Evolutionary conservation across 345 rosid species (phyloP), one percentile per base, ranked within the genome.

Genomic region (Melastoma malabathricum): DNA sequence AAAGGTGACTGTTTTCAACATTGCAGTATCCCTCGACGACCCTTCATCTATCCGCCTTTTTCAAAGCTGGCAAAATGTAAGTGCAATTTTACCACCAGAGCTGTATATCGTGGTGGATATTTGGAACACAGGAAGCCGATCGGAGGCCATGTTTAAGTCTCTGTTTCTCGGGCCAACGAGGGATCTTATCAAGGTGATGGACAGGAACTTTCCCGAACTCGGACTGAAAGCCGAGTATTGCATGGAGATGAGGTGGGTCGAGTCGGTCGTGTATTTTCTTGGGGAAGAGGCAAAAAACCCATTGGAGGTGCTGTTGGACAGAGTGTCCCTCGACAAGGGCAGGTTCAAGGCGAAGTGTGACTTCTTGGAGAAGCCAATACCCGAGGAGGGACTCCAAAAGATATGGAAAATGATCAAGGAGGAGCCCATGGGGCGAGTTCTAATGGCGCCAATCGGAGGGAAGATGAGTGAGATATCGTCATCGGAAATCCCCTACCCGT

Each of bases 381-480:
- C 83, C 4, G 55, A 66, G 43, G 14, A 16, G 3, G 79, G 50
- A 0, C 43, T 77, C 15, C 59, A 63, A 6, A 43, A 47, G 13
- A 63, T 75, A 3, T 76, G 69, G 61, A 57, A 66, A 19, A 51
- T 31, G 55, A 15, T 57, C 13, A 48, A 27, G 27, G 59, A 50
- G 19, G 52, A 56, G 22, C 51, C 44, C 15, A 65, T 58, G 12
- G 56, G 56, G 15, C 50, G 64, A 2, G 43, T 43, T 48, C 22
- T 73, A 66, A 62, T 74, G 18, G 73, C 64, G 55, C 90, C 90
- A 39, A 75, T 71, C 23, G 89, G 89, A 4, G 84, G 86, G 15
- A 72, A 17, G 56, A 62, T 83, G 68, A 64, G 63, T 23, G 67
- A 66, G 60, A 77, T 79, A 13, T 54, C 77, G 0, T 54, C 50